Percentiles rank a stretch among this genome's conserved stretches.
Evolutionary conservation across 1,284 basidiomycete species (phyloP).

Genomic region (Retiboletus flavoniger): DNA sequence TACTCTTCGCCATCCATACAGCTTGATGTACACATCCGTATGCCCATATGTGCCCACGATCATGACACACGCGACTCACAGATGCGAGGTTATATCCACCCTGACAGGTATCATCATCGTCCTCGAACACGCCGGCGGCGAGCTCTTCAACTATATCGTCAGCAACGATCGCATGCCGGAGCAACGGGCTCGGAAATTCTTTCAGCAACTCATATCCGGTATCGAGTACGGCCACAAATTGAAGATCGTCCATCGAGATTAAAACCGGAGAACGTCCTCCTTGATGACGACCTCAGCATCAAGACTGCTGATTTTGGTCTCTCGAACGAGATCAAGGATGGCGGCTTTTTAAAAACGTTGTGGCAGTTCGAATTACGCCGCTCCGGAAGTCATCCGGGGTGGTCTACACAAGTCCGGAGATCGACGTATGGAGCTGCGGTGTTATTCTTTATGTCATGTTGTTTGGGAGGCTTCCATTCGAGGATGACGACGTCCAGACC

Average conservation of each 20-base stretch:
- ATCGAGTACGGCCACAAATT: constrained; percentile 94
- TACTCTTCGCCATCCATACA: constrained; percentile 88
- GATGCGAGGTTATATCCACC: constrained; percentile 94
- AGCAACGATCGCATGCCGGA: constrained; percentile 86
- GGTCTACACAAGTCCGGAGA: constrained; percentile 94
- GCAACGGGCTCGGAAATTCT: constrained; percentile 82
- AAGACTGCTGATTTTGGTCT: constrained; percentile 97
- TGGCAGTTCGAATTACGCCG: constrained; percentile 95
- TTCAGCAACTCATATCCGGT: constrained; percentile 94
- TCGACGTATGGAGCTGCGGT: constrained; percentile 97
- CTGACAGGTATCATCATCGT: constrained; percentile 95
- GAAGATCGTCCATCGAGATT: constrained; percentile 95
- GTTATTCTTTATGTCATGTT: constrained; percentile 96
- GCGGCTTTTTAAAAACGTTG: constrained; percentile 92
- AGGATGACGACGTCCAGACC: constrained; percentile 90
- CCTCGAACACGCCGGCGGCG: constrained; percentile 88
- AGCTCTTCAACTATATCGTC: constrained; percentile 96
- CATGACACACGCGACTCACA: constrained; percentile 36
- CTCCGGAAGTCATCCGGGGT: constrained; percentile 92
- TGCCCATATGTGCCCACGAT: neutral
- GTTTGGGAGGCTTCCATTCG: constrained; percentile 89
- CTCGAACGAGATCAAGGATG: constrained; percentile 92
- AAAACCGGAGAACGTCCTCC: constrained; percentile 88
- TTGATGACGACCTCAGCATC: constrained; percentile 80
- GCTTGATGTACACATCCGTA: constrained; percentile 56